Base-by-base conservation (phyloP, 2,329 filamentous ascomycete species). In the Penicillium decumbens region DNA sequence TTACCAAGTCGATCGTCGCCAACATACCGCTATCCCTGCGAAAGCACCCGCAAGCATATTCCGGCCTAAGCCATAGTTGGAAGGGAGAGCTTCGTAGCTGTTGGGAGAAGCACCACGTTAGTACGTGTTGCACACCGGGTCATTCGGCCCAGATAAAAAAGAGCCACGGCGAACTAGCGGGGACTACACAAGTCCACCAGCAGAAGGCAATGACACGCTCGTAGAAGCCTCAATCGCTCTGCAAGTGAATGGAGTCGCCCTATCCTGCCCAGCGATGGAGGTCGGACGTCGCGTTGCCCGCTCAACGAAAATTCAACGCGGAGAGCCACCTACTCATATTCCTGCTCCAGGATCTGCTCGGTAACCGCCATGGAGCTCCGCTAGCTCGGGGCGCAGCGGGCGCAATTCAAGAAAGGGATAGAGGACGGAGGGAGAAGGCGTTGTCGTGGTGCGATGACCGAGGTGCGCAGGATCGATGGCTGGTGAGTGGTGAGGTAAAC, bases 1-100 rank as follows among this genome's bases (percentile, higher is more conserved):
- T 39, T 27, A n/a, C 28, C 18, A 28, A 45, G 39, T 28, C 12
- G 24, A 43, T 35, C 20, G 39, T 35, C 29, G 10, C n/a, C 33
- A 60, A 69, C 85, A 63, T 84, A 95, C 89, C 65, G 91, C 89
- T 74, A 96, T 95, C 62, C 93, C 93, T 51, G 93, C 93, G 74
- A 97, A 96, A 61, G 93, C 93, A 70, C 93, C 93, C 48, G 93
- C 93, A 56, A 85, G 77, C 90, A 97, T 96, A 74, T 97, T 98
- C 70, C 93, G 89, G 58, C 87, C 76, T 66, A 97, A 80, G 63
- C 90, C 93, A 78, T 95, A 95, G 74, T 95, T 95, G 59, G 91
- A 88, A 57, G 92, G 91, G 50, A 98, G 82, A 58, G 86, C 85
- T 80, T 97, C 92, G 81, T 97, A 97, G 75, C 83, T 85, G 67